These are phyloP conservation scores for Aspergillus novoparasiticus DNA, from an alignment of 2,329 filamentous ascomycete genomes.

Conservation along the genomic window DNA sequence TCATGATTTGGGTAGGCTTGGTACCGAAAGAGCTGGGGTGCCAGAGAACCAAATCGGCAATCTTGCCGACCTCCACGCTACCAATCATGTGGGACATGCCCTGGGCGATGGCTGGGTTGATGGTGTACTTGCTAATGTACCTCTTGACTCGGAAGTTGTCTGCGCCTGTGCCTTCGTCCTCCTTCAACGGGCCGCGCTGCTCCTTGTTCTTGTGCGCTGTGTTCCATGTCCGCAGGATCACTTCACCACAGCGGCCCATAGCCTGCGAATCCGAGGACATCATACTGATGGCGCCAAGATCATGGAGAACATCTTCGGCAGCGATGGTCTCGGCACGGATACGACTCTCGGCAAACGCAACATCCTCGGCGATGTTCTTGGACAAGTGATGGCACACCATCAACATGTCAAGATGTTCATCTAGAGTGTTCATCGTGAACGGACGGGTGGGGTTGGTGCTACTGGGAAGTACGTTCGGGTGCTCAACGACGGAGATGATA, in stretches of 20 bases:
- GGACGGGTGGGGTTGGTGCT: slow-evolving; percentile 92
- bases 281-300: slow-evolving; percentile 94
- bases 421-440: slow-evolving; percentile 87
- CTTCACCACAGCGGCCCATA: slow-evolving; percentile 95
- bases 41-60: slow-evolving; percentile 90
- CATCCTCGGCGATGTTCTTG: slow-evolving; percentile 90
- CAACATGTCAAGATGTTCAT: slow-evolving; percentile 96
- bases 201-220: slow-evolving; percentile 96
- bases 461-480: slow-evolving; percentile 82
- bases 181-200: slow-evolving; percentile 73
- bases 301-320: slow-evolving; percentile 93
- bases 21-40: slow-evolving; percentile 81
- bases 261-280: slow-evolving; percentile 95
- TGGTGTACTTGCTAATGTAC: slow-evolving; percentile 93
- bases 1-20: slow-evolving; percentile 79
- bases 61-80: slow-evolving; percentile 82
- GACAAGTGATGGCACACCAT: slow-evolving; percentile 97
- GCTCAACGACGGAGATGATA: slow-evolving; percentile 91
- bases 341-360: slow-evolving; percentile 90
- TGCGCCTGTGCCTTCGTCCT: slow-evolving; percentile 76
- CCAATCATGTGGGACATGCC: slow-evolving; percentile 87
- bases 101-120: slow-evolving; percentile 90
- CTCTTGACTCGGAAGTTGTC: slow-evolving; percentile 93
- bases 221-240: slow-evolving; percentile 91
- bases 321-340: slow-evolving; percentile 96